A percentile compares a stretch with the other conserved stretches of the same genome.
These are phyloP conservation scores for Fusarium sp. DNA, from an alignment of 2,329 filamentous ascomycete genomes.

Conservation along the genomic window DNA sequence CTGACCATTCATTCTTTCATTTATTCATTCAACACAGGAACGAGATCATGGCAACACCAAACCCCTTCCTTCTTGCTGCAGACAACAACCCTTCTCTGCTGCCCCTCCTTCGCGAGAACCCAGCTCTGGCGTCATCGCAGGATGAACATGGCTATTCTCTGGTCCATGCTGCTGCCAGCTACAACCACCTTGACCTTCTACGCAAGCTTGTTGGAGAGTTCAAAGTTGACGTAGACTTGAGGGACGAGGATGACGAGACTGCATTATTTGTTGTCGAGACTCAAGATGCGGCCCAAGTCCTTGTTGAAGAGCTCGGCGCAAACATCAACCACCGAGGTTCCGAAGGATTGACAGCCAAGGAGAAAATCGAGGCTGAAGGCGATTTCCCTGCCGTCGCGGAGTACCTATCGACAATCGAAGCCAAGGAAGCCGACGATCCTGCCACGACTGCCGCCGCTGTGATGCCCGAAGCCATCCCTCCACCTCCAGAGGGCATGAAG, in stretches of 20 bases:
- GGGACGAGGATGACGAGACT: slow-evolving; percentile 93
- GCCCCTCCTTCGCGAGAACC: slow-evolving; percentile 78
- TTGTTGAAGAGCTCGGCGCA: slow-evolving; percentile 86
- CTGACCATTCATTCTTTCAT: not conserved
- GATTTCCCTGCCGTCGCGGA: slow-evolving; percentile 44
- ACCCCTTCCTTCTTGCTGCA: slow-evolving; percentile 82
- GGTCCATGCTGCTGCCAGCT: slow-evolving; percentile 92
- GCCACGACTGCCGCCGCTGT: slow-evolving; percentile 48
- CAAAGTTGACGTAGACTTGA: slow-evolving; percentile 81
- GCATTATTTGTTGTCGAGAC: slow-evolving; percentile 94
- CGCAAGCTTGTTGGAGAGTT: slow-evolving; percentile 81
- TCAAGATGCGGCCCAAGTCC: slow-evolving; percentile 78
- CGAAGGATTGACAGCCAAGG: slow-evolving; percentile 83
- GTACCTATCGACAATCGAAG: slow-evolving; percentile 42
- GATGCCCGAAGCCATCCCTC: slow-evolving; percentile 63
- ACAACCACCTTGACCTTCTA: slow-evolving; percentile 86
- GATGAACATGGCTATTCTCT: slow-evolving; percentile 96
- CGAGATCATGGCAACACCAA: slow-evolving; percentile 54
- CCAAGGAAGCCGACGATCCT: slow-evolving; percentile 49
- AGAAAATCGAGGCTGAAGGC: slow-evolving; percentile 71
- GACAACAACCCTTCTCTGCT: slow-evolving; percentile 83
- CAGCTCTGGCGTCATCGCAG: slow-evolving; percentile 81
- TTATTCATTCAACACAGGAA: not conserved
- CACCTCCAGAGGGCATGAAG: slow-evolving; percentile 80
- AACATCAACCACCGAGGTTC: slow-evolving; percentile 75